Base-by-base conservation (phyloP, 2,329 filamentous ascomycete genomes). In the Ceratocystis variospora region DNA sequence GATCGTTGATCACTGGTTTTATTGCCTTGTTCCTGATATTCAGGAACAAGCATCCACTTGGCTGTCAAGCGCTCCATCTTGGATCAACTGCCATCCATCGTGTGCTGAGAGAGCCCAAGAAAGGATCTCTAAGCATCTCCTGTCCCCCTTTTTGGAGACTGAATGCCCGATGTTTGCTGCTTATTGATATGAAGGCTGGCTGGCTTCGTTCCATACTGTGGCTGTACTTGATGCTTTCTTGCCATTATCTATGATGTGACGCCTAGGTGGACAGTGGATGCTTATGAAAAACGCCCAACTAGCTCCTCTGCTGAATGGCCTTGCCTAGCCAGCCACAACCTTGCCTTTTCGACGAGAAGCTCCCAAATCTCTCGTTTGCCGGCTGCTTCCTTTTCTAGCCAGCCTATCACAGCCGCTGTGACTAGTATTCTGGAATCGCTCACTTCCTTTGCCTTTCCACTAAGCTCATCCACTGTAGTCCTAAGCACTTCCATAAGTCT, bases 321-420 rank as follows among this genome's bases (percentile, higher is more conserved):
- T 25, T 55, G 19, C 6, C 31, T 17, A 15, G 45, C 28, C 4
- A 85, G 64, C 81, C 82, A 87, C 0, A 61, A 71, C 70, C 75
- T 77, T 0, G 82, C 84, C 76, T 87, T 87, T 8, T 81, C 79
- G 17, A 80, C 82, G 48, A 88, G 74, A 77, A 88, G 76, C 68
- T 86, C 84, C 85, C 85, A 89, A 5, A 78, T 77, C 1, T 84
- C 85, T 71, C 76, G 74, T 63, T 82, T 76, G 0, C 69, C 73
- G 0, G 45, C 70, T 67, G 83, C 70, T 65, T 76, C 78, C 50
- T 63, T 72, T 70, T 82, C 78, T 68, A 88, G 72, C 67, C 75
- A 82, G 1, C 73, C 75, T 6, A 86, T 66, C 1, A 79, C 80
- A 33, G 81, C 64, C 2, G 72, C 70, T 5, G 76, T 78, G 2